These are phyloP conservation scores for Tetradesmus lagerheimii DNA, from an alignment of 139 green algal species.

Conservation along the genomic window DNA sequence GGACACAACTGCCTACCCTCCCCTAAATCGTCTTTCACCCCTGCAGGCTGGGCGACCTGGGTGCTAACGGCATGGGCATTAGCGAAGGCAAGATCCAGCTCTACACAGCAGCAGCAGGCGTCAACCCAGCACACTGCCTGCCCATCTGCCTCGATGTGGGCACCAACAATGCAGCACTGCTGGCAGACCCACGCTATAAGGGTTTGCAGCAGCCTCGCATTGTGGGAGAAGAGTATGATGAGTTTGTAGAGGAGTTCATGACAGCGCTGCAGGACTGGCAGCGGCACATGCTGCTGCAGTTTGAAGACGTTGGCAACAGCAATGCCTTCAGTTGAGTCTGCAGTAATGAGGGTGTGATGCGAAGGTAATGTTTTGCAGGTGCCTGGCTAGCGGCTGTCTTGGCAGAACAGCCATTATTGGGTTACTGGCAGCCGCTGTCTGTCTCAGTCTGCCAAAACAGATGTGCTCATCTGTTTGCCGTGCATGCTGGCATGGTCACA, in stretches of 20 bases:
- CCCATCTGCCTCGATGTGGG: conserved; percentile 92
- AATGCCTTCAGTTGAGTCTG: conserved; percentile 57
- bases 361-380: too few species aligned
- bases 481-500: too few species aligned
- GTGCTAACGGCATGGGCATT: conserved; percentile 87
- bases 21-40: too few species aligned
- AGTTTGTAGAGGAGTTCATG: conserved; percentile 77
- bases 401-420: too few species aligned
- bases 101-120: conserved; percentile 71
- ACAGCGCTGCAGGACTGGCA: conserved; percentile 62
- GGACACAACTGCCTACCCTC: too few species aligned
- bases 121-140: conserved; percentile 72
- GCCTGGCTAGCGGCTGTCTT: too few species aligned
- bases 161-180: conserved; percentile 82
- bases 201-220: conserved; percentile 51
- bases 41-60: conserved; percentile 69
- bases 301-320: conserved; percentile 73
- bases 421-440: too few species aligned
- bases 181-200: conserved; percentile 80
- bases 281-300: conserved; percentile 86
- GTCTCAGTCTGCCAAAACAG: too few species aligned
- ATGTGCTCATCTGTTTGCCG: too few species aligned
- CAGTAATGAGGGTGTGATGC: too few species aligned
- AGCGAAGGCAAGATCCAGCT: conserved; percentile 81
- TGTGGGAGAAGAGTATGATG: conserved; percentile 58